These are phyloP conservation scores for Ceratocystis papillata DNA, from an alignment of 2,329 filamentous ascomycete genomes.

Conservation along the genomic window DNA sequence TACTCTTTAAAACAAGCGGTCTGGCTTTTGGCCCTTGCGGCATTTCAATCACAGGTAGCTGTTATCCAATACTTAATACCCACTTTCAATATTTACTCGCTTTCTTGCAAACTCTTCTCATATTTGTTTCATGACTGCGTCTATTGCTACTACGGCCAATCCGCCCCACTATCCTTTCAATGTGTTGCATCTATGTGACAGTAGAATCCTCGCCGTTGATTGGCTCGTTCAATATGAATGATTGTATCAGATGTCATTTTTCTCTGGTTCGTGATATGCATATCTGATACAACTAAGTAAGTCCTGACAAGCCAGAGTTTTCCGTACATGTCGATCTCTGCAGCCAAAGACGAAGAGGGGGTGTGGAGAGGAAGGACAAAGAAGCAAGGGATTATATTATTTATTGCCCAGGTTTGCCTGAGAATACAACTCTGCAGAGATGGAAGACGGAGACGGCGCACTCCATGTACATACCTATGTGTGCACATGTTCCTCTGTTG, in stretches of 20 bases:
- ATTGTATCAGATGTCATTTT: slow-evolving; percentile 12
- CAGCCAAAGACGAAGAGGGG: not conserved
- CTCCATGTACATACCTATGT: not conserved
- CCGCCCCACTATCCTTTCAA: not conserved
- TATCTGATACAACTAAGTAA: slow-evolving; percentile 4
- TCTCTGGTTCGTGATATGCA: slow-evolving; percentile 9
- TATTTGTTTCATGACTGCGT: not conserved
- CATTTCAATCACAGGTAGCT: not conserved
- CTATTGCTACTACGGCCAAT: slow-evolving; percentile 6
- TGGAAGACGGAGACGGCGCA: not conserved
- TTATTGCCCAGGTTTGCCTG: not conserved
- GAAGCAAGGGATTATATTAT: not conserved
- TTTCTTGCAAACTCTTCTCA: not conserved
- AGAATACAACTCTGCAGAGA: not conserved
- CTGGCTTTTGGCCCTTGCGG: not conserved
- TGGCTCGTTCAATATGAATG: not conserved
- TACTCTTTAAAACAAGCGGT: slow-evolving; percentile 1
- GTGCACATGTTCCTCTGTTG: not conserved
- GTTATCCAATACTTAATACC: too few species aligned
- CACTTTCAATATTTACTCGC: not conserved
- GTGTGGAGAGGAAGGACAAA: not conserved
- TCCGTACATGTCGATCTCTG: slow-evolving; percentile 5
- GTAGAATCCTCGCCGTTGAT: not conserved
- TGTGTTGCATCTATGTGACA: not conserved
- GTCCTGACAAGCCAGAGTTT: slow-evolving; percentile 9